These are phyloP conservation scores for Penicillium canescens DNA, from an alignment of 495 filamentous ascomycete species.

Conservation along the genomic window DNA sequence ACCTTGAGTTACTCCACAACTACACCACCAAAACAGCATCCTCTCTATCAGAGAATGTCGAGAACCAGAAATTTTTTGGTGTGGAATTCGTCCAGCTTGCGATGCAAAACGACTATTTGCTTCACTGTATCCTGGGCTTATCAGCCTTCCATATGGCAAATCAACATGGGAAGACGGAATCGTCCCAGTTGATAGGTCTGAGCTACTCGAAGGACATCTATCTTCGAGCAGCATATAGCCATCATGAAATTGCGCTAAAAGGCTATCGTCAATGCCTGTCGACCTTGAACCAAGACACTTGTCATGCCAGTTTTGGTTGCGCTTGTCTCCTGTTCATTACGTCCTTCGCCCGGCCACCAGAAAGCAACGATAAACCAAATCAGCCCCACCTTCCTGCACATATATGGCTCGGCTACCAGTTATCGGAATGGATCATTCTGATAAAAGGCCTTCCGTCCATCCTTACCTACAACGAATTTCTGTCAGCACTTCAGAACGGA, in stretches of 20 bases:
- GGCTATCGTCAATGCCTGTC: neutral
- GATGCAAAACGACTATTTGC: neutral
- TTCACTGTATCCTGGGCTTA: neutral
- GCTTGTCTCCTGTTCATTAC: neutral
- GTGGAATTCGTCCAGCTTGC: neutral
- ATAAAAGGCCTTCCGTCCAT: neutral
- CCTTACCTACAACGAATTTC: neutral
- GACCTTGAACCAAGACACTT: neutral
- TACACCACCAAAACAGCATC: neutral
- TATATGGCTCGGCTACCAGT: neutral
- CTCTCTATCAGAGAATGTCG: neutral
- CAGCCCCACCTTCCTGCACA: neutral
- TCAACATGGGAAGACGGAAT: neutral
- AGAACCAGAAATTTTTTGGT: neutral
- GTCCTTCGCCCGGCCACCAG: neutral
- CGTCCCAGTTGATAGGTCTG: neutral
- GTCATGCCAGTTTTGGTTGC: neutral
- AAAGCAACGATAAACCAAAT: neutral
- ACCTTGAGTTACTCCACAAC: neutral
- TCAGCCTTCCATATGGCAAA: neutral
- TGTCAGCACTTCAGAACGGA: neutral
- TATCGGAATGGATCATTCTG: slow-evolving; percentile 1
- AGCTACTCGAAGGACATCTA: neutral
- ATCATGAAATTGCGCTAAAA: neutral
- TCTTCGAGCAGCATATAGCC: neutral